Conservation (phyloP, 768 basidiomycete species). For the Boletus subcaerulescens region DNA sequence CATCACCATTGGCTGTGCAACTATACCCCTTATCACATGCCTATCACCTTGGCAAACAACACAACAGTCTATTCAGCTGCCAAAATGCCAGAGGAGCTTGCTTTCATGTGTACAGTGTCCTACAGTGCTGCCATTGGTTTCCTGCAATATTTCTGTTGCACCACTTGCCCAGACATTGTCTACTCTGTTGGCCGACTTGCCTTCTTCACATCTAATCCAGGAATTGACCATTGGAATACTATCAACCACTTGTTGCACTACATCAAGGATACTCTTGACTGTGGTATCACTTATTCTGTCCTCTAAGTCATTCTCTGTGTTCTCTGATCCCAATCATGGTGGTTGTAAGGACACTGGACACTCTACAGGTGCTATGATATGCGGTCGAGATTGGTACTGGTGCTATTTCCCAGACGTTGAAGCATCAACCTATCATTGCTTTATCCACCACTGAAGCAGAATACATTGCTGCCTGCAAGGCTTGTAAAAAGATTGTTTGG, state of each 20-base stretch:
- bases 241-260: background rate
- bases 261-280: background rate
- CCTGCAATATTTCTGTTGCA: background rate
- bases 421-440: constrained; percentile 33
- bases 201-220: background rate
- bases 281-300: background rate
- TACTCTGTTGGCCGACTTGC: background rate
- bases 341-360: background rate
- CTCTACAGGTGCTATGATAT: background rate
- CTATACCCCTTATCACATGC: too few relatives aligned
- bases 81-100: background rate
- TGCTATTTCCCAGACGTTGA: constrained; percentile 34
- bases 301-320: background rate
- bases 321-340: background rate
- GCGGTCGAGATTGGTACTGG: constrained; percentile 11
- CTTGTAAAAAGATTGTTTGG: constrained; percentile 28
- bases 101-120: background rate
- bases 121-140: background rate
- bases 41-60: too few relatives aligned
- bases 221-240: background rate
- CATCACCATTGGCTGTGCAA: too few relatives aligned
- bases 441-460: too few relatives aligned
- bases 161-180: background rate
- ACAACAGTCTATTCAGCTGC: too few relatives aligned
- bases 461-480: constrained; percentile 30